A percentile compares a stretch with the other conserved stretches of the same genome.
Evolutionary conservation across 306 rosid genomes (phyloP).

Genomic region (Begonia peltatifolia): DNA sequence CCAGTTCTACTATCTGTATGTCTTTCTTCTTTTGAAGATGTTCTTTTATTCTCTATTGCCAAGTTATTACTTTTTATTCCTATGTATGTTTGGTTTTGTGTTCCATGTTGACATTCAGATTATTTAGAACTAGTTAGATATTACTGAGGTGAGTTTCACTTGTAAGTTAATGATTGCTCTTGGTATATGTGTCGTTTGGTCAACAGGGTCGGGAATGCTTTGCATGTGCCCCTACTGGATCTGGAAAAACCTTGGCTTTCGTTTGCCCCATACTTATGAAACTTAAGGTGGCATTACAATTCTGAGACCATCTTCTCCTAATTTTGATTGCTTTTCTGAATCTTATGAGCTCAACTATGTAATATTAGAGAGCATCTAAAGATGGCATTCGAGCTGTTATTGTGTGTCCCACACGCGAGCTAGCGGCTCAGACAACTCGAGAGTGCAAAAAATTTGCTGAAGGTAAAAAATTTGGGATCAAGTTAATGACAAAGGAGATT

Average conservation of each 20-base stretch:
- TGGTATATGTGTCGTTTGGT: too few relatives aligned
- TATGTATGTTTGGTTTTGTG: neutral
- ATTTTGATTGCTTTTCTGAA: conserved; percentile 7
- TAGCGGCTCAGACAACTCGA: conserved; percentile 74
- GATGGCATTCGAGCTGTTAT: conserved; percentile 71
- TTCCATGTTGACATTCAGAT: neutral
- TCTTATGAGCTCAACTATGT: conserved; percentile 12
- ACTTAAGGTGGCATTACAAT: conserved; percentile 46
- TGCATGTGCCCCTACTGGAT: conserved; percentile 98
- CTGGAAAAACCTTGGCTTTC: conserved; percentile 92
- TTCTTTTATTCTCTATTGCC: conserved; percentile 2
- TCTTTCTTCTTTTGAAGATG: conserved; percentile 7
- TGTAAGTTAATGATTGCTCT: too few relatives aligned
- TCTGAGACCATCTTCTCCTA: conserved; percentile 6
- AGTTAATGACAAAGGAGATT: conserved; percentile 57
- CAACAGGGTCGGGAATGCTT: conserved; percentile 79
- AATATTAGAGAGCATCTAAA: conserved; percentile 35
- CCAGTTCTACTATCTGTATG: conserved; percentile 81
- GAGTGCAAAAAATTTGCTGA: conserved; percentile 77
- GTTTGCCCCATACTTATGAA: conserved; percentile 86
- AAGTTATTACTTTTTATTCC: conserved; percentile 4
- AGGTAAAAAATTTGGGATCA: conserved; percentile 46
- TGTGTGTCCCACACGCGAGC: conserved; percentile 77
- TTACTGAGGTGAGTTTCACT: too few relatives aligned
- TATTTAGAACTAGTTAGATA: too few relatives aligned